phyloP scores from a whole-genome alignment of 768 basidiomycete genomes.

The Lactifluus rugatus region DNA sequence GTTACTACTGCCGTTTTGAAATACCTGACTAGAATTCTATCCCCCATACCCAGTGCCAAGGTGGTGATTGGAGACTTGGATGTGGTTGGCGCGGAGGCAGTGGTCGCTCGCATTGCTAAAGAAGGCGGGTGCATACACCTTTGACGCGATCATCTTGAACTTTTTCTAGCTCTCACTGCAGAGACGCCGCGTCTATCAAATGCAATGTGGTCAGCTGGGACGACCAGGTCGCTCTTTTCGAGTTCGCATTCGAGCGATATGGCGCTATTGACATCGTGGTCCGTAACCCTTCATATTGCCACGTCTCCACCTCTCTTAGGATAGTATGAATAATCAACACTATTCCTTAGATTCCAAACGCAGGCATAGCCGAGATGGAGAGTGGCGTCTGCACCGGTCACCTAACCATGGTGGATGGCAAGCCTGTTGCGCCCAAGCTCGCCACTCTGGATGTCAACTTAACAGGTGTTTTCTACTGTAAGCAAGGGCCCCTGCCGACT shows the following conservation, averaged over 20 bases:
- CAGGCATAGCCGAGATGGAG: constrained; percentile 15
- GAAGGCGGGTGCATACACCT: constrained; percentile 18
- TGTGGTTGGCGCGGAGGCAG: background rate
- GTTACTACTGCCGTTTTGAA: background rate
- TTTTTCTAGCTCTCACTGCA: background rate
- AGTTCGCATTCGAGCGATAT: constrained; percentile 22
- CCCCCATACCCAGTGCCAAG: constrained; percentile 1
- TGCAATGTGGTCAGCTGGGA: constrained; percentile 23
- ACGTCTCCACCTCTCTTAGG: background rate
- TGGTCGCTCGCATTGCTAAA: constrained; percentile 8
- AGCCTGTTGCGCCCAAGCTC: constrained; percentile 23
- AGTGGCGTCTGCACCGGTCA: background rate
- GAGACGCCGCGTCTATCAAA: constrained; percentile 10
- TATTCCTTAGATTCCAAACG: constrained; percentile 19
- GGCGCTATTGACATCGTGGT: constrained; percentile 28
- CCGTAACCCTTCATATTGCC: constrained; percentile 3
- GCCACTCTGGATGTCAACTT: constrained; percentile 26
- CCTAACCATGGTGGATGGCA: constrained; percentile 19
- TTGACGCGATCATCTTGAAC: too few relatives aligned
- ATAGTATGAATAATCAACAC: too few relatives aligned
- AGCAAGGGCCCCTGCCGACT: background rate
- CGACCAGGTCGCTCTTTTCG: constrained; percentile 26
- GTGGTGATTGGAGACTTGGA: constrained; percentile 19
- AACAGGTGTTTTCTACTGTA: constrained; percentile 26
- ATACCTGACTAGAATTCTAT: background rate